Base-by-base conservation (phyloP, 768 basidiomycete genomes). In the Rhizopogon roseolus region DNA sequence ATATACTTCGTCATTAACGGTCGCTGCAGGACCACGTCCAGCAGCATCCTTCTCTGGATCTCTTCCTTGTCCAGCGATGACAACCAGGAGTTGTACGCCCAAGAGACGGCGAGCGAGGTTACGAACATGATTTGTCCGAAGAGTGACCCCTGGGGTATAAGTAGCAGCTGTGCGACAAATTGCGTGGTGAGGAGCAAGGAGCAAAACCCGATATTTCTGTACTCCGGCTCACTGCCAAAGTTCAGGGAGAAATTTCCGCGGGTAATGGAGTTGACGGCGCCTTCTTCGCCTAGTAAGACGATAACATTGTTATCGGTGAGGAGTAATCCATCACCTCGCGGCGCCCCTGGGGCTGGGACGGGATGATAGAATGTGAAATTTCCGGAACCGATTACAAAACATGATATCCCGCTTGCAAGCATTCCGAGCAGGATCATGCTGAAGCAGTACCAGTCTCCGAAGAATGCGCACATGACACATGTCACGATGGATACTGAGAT, bases 71-170 rank as follows among this genome's bases (percentile, higher is more conserved):
- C 73, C 70, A 77, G 59, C 7, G 67, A 69, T 3, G 72, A 66
- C 1, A 73, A 49, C 60, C 63, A 72, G 9, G 63, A 65, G 41
- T 71, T 73, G 48, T 73, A 72, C 3, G 57, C 19, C 69, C 69
- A 72, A 13, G 72, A 73, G 32, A 70, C 64, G 13, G 53, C 65
- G 6, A 73, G 67, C 0, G 71, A 65, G 10, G 51, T 0, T 38
- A 73, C 60, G 45, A 73, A 73, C 63, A 73, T 60, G 53, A 69
- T 59, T 54, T 73, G 71, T 11, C 71, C 71, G 28, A 72, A 71
- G 6, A 71, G 52, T 0, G 59, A 49, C 5, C 59, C 61, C 54
- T 72, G 71, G 0, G 72, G 71, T 27, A 71, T 50, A 22, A 72
- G 68, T 43, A 72, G 62, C 4, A 72, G 54, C 53, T 72, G 71